Base-by-base conservation (phyloP, 75 land plant genomes). In the Azolla pinnata region DNA sequence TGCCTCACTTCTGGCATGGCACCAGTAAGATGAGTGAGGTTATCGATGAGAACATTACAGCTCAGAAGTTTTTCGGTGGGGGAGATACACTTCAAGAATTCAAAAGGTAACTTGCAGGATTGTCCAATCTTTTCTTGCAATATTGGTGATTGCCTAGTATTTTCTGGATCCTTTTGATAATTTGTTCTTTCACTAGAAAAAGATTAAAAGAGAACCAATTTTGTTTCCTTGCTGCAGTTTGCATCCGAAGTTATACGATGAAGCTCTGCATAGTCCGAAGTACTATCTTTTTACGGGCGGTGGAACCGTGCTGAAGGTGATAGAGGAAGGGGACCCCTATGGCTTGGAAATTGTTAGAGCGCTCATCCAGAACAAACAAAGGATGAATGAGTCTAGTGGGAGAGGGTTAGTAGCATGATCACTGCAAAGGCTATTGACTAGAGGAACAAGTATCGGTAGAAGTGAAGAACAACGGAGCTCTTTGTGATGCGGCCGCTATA, bases 1-100 rank as follows among this genome's bases (percentile, higher is more conserved):
- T 76, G 70, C 79, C 79, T 10, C 60, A 57, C 48, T 76, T 76
- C 70, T 73, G 77, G 79, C 77, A 76, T 31, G 79, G 79, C 42
- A 76, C 79, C 23, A 66, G 78, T 56, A 76, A 76, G 49, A 76
- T 50, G 66, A 50, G 65, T 26, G 77, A 66, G 44, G 71, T 61
- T 48, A 76, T 76, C 44, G 79, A 76, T 57, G 48, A 68, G 29
- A 76, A 76, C 54, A 51, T 61, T 2, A 23, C 60, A 10, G 79
- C 79, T 0, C 79, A 76, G 54, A 76, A 76, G 62, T 76, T 76
- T 49, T 74, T 76, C 55, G 79, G 79, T 8, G 79, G 79, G 20
- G 79, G 79, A 38, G 79, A 76, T 34, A 76, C 79, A n/a, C 77
- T 76, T 25, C 79, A 76, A 48, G 77, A 64, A 21, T 76, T 76